A percentile compares a stretch with the other conserved stretches of the same genome.
These are phyloP conservation scores for Elaeis guineensis DNA, from an alignment of 176 grass and related monocot species.

Conservation along the genomic window DNA sequence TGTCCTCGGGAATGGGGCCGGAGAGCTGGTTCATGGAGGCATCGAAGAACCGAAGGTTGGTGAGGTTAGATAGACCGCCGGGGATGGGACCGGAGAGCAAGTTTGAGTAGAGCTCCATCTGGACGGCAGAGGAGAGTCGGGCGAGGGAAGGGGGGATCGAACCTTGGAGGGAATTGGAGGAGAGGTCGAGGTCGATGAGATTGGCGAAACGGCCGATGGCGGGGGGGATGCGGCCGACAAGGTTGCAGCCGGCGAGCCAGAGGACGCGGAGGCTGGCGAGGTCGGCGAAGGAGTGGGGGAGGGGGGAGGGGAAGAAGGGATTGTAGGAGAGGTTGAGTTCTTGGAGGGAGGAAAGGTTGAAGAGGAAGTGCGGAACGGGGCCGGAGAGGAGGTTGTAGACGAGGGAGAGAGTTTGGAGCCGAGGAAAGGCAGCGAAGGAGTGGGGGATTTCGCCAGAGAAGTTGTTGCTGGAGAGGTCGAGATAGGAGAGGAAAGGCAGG, in stretches of 20 bases:
- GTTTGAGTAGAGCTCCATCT: constrained; percentile 10
- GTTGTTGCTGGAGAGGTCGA: constrained; percentile 16
- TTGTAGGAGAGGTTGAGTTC: constrained; percentile 20
- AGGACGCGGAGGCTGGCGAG: constrained; percentile 9
- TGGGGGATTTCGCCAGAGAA: constrained; percentile 1
- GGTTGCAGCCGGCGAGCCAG: constrained; percentile 12
- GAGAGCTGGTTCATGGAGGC: constrained; percentile 15
- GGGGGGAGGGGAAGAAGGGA: neutral
- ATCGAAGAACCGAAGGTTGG: constrained; percentile 1
- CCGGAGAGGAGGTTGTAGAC: constrained; percentile 11
- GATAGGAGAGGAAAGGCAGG: neutral
- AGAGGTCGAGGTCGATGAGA: constrained; percentile 11
- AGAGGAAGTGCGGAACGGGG: neutral
- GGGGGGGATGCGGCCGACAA: constrained; percentile 3
- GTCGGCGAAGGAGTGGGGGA: neutral
- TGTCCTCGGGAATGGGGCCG: constrained; percentile 5
- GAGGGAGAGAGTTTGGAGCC: neutral
- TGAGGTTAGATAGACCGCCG: constrained; percentile 7
- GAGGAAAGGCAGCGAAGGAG: neutral
- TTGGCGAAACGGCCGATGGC: constrained; percentile 1
- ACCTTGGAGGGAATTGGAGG: constrained; percentile 4
- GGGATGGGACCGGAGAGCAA: neutral
- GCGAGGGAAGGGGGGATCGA: constrained; percentile 3
- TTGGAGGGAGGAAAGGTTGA: neutral
- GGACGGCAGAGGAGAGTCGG: neutral